Percentiles rank a stretch among this genome's conserved stretches.
Evolutionary conservation across 2,329 filamentous ascomycete genomes (phyloP).

Genomic region (Colletotrichum endophyticum): DNA sequence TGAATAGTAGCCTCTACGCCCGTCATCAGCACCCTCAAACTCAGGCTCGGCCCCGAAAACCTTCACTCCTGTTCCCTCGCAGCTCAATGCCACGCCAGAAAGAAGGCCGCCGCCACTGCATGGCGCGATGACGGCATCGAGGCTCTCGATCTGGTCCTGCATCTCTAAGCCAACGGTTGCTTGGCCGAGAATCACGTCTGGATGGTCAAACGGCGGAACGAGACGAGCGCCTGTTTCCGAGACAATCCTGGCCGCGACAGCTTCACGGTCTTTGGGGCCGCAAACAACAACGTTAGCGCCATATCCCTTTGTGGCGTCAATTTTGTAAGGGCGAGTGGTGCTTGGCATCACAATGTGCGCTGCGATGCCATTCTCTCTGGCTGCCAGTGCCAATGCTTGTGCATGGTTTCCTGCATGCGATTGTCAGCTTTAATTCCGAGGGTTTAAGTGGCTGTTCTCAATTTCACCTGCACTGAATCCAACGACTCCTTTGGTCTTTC

Average conservation of each 20-base stretch:
- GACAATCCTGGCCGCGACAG: conserved; percentile 71
- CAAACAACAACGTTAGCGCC: conserved; percentile 81
- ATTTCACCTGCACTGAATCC: conserved; percentile 84
- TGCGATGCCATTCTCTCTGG: conserved; percentile 73
- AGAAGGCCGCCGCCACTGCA: conserved; percentile 90
- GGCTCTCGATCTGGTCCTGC: conserved; percentile 69
- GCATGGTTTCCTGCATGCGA: conserved; percentile 80
- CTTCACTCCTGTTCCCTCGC: conserved; percentile 70
- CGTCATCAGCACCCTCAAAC: conserved; percentile 86
- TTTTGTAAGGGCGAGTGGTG: conserved; percentile 84
- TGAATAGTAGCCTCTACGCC: conserved; percentile 68
- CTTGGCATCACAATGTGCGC: conserved; percentile 91
- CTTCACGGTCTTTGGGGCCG: conserved; percentile 84
- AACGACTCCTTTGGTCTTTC: conserved; percentile 73
- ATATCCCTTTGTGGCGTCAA: conserved; percentile 80
- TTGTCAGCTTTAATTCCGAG: not conserved
- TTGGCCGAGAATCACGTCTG: conserved; percentile 89
- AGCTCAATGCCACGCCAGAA: conserved; percentile 79
- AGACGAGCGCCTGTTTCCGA: conserved; percentile 75
- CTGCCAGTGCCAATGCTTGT: conserved; percentile 87
- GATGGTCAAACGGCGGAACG: conserved; percentile 91
- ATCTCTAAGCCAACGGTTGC: conserved; percentile 89
- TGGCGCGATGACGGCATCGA: conserved; percentile 80
- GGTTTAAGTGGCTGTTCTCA: not conserved
- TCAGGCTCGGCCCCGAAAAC: conserved; percentile 90